Percentiles rank a stretch among this genome's conserved stretches.
Evolutionary conservation across 164 flowering plant genomes (phyloP).

Genomic region (Taxillus chinensis): DNA sequence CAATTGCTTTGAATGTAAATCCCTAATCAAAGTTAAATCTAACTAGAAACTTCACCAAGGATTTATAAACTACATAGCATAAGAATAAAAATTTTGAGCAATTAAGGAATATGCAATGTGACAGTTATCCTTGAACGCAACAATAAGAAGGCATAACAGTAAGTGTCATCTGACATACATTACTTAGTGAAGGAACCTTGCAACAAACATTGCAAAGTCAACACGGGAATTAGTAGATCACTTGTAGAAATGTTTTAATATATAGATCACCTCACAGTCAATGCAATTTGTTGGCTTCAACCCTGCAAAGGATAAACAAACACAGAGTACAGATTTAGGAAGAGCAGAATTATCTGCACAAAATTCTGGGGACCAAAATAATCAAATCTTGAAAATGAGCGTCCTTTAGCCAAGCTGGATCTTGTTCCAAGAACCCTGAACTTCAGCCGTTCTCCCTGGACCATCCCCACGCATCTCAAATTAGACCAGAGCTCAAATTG

Average conservation of each 20-base stretch:
- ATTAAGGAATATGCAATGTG: not conserved
- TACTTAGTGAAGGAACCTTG: conserved; percentile 30
- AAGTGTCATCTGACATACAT: conserved; percentile 36
- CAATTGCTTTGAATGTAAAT: conserved; percentile 11
- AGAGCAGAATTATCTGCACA: conserved; percentile 14
- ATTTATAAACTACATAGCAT: not conserved
- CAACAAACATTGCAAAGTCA: conserved; percentile 31
- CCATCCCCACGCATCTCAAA: conserved; percentile 8
- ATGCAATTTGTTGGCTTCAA: conserved; percentile 14
- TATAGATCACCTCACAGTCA: conserved; percentile 13
- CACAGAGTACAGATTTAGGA: conserved; percentile 18
- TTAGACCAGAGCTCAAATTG: conserved; percentile 7
- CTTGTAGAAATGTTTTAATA: conserved; percentile 19
- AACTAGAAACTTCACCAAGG: conserved; percentile 2
- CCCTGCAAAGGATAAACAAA: conserved; percentile 51
- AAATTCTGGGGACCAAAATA: conserved; percentile 20
- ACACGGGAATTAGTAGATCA: conserved; percentile 16
- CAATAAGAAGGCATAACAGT: conserved; percentile 9
- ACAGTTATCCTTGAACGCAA: conserved; percentile 8
- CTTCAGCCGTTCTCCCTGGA: not conserved
- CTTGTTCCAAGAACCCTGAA: conserved; percentile 6
- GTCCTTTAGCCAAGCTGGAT: not conserved
- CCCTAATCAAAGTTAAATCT: conserved; percentile 8
- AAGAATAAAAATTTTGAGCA: not conserved
- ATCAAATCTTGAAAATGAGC: not conserved